phyloP scores from a whole-genome alignment of 352 stramenopile species.

The Thalassiosira exigua region DNA sequence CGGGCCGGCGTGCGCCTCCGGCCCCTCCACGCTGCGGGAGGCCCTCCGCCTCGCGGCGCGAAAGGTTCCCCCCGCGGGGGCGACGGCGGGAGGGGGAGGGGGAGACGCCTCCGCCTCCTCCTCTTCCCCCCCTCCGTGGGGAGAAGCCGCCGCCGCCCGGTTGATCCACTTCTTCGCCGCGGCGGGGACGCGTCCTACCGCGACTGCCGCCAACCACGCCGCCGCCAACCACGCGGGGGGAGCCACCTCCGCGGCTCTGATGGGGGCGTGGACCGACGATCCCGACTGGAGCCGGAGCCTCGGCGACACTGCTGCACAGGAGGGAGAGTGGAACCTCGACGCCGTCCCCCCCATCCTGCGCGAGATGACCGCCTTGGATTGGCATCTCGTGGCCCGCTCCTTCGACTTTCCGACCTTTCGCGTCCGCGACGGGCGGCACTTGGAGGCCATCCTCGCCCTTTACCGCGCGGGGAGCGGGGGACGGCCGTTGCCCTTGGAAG shows the following conservation, averaged over 20 bases:
- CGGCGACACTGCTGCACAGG: neutral
- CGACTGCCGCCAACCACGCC: neutral
- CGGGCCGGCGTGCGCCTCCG: conserved; percentile 77
- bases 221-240: conserved; percentile 25
- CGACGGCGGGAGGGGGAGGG: neutral
- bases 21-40: conserved; percentile 66
- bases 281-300: conserved; percentile 47
- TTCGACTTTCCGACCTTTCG: conserved; percentile 84
- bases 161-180: conserved; percentile 80
- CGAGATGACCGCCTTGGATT: conserved; percentile 73
- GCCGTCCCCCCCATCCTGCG: conserved; percentile 73
- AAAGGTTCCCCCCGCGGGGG: conserved; percentile 34
- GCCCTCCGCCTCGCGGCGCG: conserved; percentile 66
- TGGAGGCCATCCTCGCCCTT: conserved; percentile 72
- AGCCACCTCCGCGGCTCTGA: conserved; percentile 60
- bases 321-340: conserved; percentile 77
- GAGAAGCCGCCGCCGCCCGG: conserved; percentile 60
- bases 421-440: conserved; percentile 68
- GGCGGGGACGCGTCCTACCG: conserved; percentile 30
- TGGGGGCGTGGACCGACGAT: conserved; percentile 67
- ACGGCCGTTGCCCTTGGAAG: conserved; percentile 56
- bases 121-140: conserved; percentile 11
- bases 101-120: neutral
- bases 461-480: conserved; percentile 60
- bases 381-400: conserved; percentile 62